Percentiles rank a stretch among this genome's conserved stretches.
These are phyloP conservation scores for Cladorrhinum sp. DNA, from an alignment of 2,329 filamentous ascomycete genomes.

Conservation along the genomic window DNA sequence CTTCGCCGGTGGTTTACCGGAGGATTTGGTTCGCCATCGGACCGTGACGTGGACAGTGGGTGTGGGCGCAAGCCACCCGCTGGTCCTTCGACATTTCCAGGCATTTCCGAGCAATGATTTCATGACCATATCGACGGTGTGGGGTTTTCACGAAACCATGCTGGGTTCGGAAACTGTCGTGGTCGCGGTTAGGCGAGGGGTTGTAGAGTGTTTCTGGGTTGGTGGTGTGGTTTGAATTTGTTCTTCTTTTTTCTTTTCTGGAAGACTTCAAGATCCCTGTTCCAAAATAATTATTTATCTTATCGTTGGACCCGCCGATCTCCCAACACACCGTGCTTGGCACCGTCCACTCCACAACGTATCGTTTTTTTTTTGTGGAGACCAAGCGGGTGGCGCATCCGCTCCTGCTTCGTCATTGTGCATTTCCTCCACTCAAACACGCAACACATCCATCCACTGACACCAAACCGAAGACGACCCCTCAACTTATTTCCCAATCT, in stretches of 20 bases:
- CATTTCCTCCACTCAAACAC: not conserved
- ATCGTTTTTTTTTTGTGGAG: not conserved
- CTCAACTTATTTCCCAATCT: not conserved
- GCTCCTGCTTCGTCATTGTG: conserved; percentile 7
- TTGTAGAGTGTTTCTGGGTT: not conserved
- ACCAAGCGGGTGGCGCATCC: not conserved
- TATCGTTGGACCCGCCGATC: not conserved
- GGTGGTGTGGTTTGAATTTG: not conserved
- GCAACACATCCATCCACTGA: not conserved
- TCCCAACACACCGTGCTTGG: not conserved
- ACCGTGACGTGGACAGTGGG: conserved; percentile 2
- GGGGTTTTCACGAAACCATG: conserved; percentile 20
- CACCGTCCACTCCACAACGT: not conserved
- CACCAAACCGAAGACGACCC: not conserved
- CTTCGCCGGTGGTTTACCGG: not conserved
- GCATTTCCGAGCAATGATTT: conserved; percentile 25
- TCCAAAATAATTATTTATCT: conserved; percentile 7
- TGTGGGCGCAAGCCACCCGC: not conserved
- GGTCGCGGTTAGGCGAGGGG: not conserved
- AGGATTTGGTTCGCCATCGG: conserved; percentile 4
- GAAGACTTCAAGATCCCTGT: not conserved
- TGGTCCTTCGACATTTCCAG: conserved; percentile 21
- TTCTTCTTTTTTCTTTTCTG: not conserved
- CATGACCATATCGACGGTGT: conserved; percentile 24
- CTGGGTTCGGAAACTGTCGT: conserved; percentile 10